Base-by-base conservation (phyloP, 163 green algal genomes). In the Smithsoniella earleae region DNA sequence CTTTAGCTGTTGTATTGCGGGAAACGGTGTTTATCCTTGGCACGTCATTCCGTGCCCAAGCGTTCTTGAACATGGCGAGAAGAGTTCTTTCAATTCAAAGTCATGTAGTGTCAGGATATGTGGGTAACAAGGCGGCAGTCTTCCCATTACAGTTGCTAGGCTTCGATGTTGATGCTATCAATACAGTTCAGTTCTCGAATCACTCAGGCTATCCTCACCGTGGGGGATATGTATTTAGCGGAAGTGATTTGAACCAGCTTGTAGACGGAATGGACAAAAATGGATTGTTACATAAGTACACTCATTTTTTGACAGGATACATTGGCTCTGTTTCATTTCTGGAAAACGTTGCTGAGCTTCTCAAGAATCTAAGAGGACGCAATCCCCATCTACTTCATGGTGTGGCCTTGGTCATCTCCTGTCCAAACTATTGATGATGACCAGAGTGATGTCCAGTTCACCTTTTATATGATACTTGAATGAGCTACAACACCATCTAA, bases 91-190 rank as follows among this genome's bases (percentile, higher is more conserved):
- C 16, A 22, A 36, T 69, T 37, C 58, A 69, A 36, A 69, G 58
- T 1, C 58, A 69, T 34, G 58, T 69, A 16, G 58, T 69, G 3
- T 40, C 6, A 8, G 58, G 58, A 3, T 69, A 69, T 40, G 58
- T 69, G 10, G 58, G 58, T 34, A 69, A 69, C 25, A 69, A 34
- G 43, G 31, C 16, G 16, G 58, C 58, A 16, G 31, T 31, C 6
- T 69, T 69, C 43, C 58, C 58, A n/a, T 34, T 69, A 13, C 58
- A 69, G 25, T 1, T 69, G n/a, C 58, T 69, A n/a, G 58, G 58
- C 6, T 69, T 43, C 25, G 58, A 69, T 25, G 58, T 69, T 4
- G 20, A 33, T 40, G 22, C 58, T 16, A 69, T 69, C 58, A 69
- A 69, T 13, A 69, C 58, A 43, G 58, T 69, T 5, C 58, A 69